Evolutionary conservation across 495 filamentous ascomycete species (phyloP), one percentile per base, ranked within the genome.

Genomic region (Parachaetomium inaequale): DNA sequence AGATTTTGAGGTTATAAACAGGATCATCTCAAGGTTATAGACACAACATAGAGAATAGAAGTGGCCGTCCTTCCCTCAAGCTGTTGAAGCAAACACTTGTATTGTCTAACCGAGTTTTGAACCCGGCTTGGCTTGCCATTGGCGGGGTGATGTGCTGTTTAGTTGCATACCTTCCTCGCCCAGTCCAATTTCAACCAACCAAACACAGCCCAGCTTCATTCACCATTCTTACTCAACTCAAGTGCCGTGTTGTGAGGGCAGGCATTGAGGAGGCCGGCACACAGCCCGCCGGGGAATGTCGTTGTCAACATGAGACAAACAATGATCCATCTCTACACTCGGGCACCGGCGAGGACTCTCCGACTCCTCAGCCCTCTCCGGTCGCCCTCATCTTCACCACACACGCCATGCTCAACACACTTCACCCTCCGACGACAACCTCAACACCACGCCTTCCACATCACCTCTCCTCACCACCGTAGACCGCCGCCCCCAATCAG

Each of bases 1-100:
- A 76, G 56, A 77, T 79, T 31, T 28, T 80, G 58, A 74, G 75
- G 58, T 58, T 81, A 59, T 77, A 72, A 59, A 62, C 23, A 43
- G 61, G 36, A 17, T 3, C 36, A 40, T 15, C 8, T 36, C 10
- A 21, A 21, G 21, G 10, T 45, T 0, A 7, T 45, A 7, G n/a
- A 51, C 58, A 4, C 7, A 1, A 5, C 15, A 15, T 55, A 14
- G 19, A 25, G 2, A n/a, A n/a, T 14, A 66, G n/a, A 19, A 7
- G 50, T 58, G n/a, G 3, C 7, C 42, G 17, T 25, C 43, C 1
- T 21, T 3, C 4, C 36, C 3, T 5, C 10, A 17, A 40, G 6
- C n/a, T n/a, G n/a, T n/a, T n/a, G n/a, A n/a, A n/a, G n/a, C n/a
- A n/a, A n/a, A n/a, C n/a, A n/a, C n/a, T n/a, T n/a, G n/a, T 40